phyloP scores from a whole-genome alignment of 2,329 filamentous ascomycete genomes.

The Kalmusia sp. region DNA sequence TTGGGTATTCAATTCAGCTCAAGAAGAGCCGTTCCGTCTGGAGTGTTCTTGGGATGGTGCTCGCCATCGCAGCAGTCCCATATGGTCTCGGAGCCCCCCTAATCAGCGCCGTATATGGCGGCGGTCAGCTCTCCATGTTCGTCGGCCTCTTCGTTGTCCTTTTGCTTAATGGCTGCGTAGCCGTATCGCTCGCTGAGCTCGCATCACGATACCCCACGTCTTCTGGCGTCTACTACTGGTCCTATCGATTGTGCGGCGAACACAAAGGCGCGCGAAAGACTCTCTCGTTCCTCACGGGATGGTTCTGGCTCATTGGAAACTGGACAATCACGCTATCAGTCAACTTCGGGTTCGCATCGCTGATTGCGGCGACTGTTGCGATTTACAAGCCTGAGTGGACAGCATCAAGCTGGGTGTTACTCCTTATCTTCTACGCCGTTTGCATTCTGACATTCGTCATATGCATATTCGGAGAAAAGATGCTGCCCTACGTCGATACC shows the following conservation, averaged over 20 bases:
- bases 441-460: conserved; percentile 70
- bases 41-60: conserved; percentile 3
- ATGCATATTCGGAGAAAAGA: conserved; percentile 71
- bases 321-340: conserved; percentile 18
- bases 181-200: conserved; percentile 14
- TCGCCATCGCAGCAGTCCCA: conserved; percentile 1
- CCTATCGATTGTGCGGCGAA: conserved; percentile 11
- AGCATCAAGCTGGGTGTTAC: conserved; percentile 64
- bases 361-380: conserved; percentile 9
- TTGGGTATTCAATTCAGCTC: conserved; percentile 3
- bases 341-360: conserved; percentile 14
- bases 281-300: conserved; percentile 13
- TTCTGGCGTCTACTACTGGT: conserved; percentile 18
- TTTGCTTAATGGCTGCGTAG: conserved; percentile 12
- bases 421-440: conserved; percentile 74
- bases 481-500: conserved; percentile 67
- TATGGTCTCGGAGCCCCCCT: conserved; percentile 3
- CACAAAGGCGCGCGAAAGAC: conserved; percentile 7
- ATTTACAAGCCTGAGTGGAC: conserved; percentile 5
- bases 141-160: conserved; percentile 7
- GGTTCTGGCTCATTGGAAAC: conserved; percentile 18
- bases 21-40: conserved; percentile 4
- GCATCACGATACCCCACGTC: conserved; percentile 17
- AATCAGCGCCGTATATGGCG: conserved; percentile 4
- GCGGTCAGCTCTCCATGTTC: conserved; percentile 7